These are phyloP conservation scores for Lecanosticta acicola DNA, from an alignment of 2,329 filamentous ascomycete genomes.

Conservation along the genomic window DNA sequence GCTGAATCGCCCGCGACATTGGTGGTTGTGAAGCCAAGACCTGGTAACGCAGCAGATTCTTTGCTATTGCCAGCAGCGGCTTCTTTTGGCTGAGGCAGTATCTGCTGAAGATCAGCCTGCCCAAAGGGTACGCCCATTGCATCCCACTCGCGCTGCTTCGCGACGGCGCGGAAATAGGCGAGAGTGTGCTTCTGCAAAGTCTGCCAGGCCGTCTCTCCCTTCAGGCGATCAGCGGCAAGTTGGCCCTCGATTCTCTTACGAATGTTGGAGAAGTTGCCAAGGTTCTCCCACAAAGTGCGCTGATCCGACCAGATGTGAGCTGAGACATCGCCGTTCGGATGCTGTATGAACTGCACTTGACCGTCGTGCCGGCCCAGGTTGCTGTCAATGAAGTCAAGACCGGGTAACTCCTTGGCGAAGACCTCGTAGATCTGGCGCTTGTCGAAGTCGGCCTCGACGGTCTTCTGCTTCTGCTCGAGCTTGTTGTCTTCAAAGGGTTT, in stretches of 20 bases:
- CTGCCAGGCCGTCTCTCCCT: slow-evolving; percentile 32
- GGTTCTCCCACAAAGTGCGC: slow-evolving; percentile 41
- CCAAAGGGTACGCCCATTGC: slow-evolving; percentile 29
- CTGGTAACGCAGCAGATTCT: background rate
- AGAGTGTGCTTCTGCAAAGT: slow-evolving; percentile 35
- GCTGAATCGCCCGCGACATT: background rate
- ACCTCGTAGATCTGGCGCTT: slow-evolving; percentile 33
- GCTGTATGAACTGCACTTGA: slow-evolving; percentile 42
- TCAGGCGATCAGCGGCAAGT: slow-evolving; percentile 38
- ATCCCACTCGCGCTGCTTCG: slow-evolving; percentile 36
- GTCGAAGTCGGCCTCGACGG: slow-evolving; percentile 29
- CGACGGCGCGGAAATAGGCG: slow-evolving; percentile 39
- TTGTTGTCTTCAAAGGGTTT: slow-evolving; percentile 27
- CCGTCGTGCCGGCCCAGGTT: slow-evolving; percentile 35
- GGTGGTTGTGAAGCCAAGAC: background rate
- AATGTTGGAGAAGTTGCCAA: slow-evolving; percentile 40
- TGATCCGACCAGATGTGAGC: slow-evolving; percentile 43
- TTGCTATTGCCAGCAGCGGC: background rate
- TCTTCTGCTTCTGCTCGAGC: slow-evolving; percentile 24
- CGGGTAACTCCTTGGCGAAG: slow-evolving; percentile 40
- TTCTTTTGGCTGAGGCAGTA: slow-evolving; percentile 8
- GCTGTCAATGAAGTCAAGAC: slow-evolving; percentile 35
- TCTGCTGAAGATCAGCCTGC: slow-evolving; percentile 28
- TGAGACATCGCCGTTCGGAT: slow-evolving; percentile 44
- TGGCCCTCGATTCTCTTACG: slow-evolving; percentile 41